Evolutionary conservation across 2,329 filamentous ascomycete species (phyloP), one percentile per base, ranked within the genome.

Genomic region (Cadophora luteo-olivacea): DNA sequence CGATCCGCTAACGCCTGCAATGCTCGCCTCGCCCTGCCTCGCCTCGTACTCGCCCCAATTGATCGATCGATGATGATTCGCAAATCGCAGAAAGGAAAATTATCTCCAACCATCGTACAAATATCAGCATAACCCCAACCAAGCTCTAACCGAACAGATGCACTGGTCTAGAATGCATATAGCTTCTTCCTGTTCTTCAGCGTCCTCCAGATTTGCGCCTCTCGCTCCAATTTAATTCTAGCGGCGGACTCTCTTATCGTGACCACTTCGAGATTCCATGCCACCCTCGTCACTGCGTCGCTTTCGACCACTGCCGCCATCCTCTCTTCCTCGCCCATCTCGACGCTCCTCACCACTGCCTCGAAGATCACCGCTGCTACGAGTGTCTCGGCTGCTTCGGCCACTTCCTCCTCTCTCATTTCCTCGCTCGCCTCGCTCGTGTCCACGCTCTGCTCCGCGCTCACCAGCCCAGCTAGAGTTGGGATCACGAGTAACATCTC

Each of bases 271-370:
- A 24, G 71, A 67, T 48, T 76, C 74, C 61, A 74, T 58, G 19
- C 64, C 66, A 16, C 73, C 75, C 60, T 74, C 77, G 33, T 79
- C 76, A 29, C 71, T 70, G 29, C 74, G 72, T 71, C 78, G 68
- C 72, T 79, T 78, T 58, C 77, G 72, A 45, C 72, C 72, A 9
- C 72, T 19, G 41, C 41, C 41, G 41, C 41, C 68, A 55, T 72
- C 72, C 16, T 72, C 74, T 67, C 75, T 71, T 32, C 70, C 72
- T 16, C 74, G 72, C 60, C 64, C 69, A 58, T 77, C 76, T 22
- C 74, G 72, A 57, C 73, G 71, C 12, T 74, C 75, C 60, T 73
- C 71, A 3, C 38, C 63, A 29, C 22, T 45, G 9, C 71, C 69
- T 66, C 70, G 68, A 22, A 57, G 22, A 49, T 73, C 72, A 51